Percentiles rank a stretch among this genome's conserved stretches.
These are phyloP conservation scores for Penicillium cataractarum DNA, from an alignment of 495 filamentous ascomycete species.

Conservation along the genomic window DNA sequence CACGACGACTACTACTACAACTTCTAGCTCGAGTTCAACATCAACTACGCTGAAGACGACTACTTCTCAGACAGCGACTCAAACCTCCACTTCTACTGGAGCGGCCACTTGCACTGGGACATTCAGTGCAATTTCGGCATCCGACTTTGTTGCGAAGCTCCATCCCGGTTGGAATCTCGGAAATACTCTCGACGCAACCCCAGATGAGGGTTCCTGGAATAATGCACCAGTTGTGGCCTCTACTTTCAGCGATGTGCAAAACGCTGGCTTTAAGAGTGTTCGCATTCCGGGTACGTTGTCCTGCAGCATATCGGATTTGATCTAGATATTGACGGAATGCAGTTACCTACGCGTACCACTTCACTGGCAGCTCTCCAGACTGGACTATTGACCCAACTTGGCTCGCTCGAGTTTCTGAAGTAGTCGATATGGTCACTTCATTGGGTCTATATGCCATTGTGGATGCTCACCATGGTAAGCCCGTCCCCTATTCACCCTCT, in stretches of 20 bases:
- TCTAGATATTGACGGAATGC: conserved; percentile 12
- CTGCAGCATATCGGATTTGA: neutral
- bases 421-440: conserved; percentile 59
- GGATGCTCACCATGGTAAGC: conserved; percentile 59
- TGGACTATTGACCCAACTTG: conserved; percentile 58
- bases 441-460: conserved; percentile 56
- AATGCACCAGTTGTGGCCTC: conserved; percentile 51
- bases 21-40: conserved; percentile 3
- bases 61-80: conserved; percentile 7
- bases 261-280: conserved; percentile 60
- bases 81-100: conserved; percentile 8
- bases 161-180: conserved; percentile 52
- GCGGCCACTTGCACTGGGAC: conserved; percentile 34
- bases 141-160: conserved; percentile 36
- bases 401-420: conserved; percentile 63
- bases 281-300: conserved; percentile 56
- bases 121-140: conserved; percentile 43
- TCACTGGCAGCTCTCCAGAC: conserved; percentile 50
- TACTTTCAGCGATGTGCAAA: conserved; percentile 56
- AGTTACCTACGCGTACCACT: conserved; percentile 65
- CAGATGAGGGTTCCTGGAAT: conserved; percentile 63
- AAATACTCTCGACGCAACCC: conserved; percentile 61
- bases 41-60: conserved; percentile 16
- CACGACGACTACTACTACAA: conserved; percentile 12
- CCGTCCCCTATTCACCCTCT: neutral